Base-by-base conservation (phyloP, 2,329 filamentous ascomycete species). In the Fusarium sp. region DNA sequence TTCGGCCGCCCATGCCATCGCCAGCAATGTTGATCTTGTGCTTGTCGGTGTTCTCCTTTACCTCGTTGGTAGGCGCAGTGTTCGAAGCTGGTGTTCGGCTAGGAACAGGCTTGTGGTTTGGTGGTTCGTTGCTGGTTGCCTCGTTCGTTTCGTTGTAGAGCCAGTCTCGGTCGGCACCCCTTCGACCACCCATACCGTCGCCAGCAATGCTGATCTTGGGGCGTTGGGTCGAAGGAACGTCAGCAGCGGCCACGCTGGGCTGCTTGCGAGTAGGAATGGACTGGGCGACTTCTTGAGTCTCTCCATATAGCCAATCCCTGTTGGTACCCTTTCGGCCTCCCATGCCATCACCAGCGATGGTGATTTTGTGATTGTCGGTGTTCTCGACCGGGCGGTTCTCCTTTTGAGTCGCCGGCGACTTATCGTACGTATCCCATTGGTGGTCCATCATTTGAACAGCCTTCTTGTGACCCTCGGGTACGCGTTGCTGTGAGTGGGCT, bases 361-460 rank as follows among this genome's bases (percentile, higher is more conserved):
- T 81, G 46, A 80, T 79, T 46, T 76, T 69, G 16, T 70, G 70
- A 58, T 79, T 75, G 41, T 81, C 78, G 64, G 84, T 79, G 50
- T 84, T 84, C 23, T 85, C 84, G 80, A 78, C 55, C 77, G 78
- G 58, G 79, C 75, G 65, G 75, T 87, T 87, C 75, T 87, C 85
- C 74, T 87, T 87, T 56, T 85, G 83, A n/a, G 75, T 62, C n/a
- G 45, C 78, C 10, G 87, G 86, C 3, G 88, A 89, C 72, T 84
- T 76, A 58, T 89, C 87, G 66, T 87, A 85, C 14, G 81, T 70
- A 3, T 81, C 80, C 88, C 88, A 90, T 77, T 84, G 88, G 48
- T 90, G 82, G 73, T 91, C 87, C 89, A 93, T 91, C 84, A 88
- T 90, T 80, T 91, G 90, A 55, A 92, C 87, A 5, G 86, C 90